Evolutionary conservation across 2,329 filamentous ascomycete genomes (phyloP).

Genomic region (Karstenula rhodostoma): DNA sequence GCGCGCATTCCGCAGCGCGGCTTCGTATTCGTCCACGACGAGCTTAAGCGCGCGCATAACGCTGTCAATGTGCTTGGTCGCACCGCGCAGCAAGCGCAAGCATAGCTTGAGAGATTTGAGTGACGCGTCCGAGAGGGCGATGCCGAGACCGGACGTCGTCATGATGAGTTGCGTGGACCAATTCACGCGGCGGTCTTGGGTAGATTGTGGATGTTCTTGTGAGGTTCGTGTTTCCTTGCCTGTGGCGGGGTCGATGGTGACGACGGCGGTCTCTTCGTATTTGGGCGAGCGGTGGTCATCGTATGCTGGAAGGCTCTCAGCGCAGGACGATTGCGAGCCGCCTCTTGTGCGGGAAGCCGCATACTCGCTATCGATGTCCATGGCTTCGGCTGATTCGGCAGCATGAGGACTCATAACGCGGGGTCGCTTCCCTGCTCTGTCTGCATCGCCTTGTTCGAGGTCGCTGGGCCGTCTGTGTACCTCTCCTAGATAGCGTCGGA

Average conservation of each 20-base stretch:
- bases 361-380: conserved; percentile 59
- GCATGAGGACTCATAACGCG: conserved; percentile 49
- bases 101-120: conserved; percentile 86
- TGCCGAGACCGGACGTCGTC: conserved; percentile 87
- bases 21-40: conserved; percentile 82
- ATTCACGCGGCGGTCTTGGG: conserved; percentile 52
- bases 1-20: conserved; percentile 46
- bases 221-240: conserved; percentile 32
- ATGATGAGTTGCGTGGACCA: conserved; percentile 89
- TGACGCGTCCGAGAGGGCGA: conserved; percentile 90
- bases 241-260: conserved; percentile 36
- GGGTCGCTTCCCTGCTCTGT: conserved; percentile 51
- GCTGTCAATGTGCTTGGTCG: conserved; percentile 80
- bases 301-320: conserved; percentile 83
- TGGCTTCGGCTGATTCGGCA: conserved; percentile 40
- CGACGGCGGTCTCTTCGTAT: conserved; percentile 68
- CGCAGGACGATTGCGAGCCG: conserved; percentile 70
- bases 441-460: conserved; percentile 55
- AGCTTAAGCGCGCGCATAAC: conserved; percentile 77
- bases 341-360: conserved; percentile 52
- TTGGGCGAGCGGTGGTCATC: conserved; percentile 79
- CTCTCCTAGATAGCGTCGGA: conserved; percentile 81
- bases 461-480: conserved; percentile 60
- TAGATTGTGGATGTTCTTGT: conserved; percentile 26
- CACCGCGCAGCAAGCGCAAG: conserved; percentile 79